Percentiles rank a stretch among this genome's conserved stretches.
These are phyloP conservation scores for maize (Zea mays) DNA, from an alignment of 176 grass and related monocot genomes.

Conservation along the genomic window Zm-B73-REFERENCE-NAM-5.0 NC_050102.1:115293001-115293500, in stretches of 20 bases:
- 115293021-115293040: constrained; percentile 31
- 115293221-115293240: constrained; percentile 18
- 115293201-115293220: neutral
- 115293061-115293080: constrained; percentile 7
- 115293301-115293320: constrained; percentile 11
- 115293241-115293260: constrained; percentile 5
- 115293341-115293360: constrained; percentile 15
- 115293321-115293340: neutral
- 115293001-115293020: constrained; percentile 48
- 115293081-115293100: constrained; percentile 4
- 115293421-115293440: neutral
- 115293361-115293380: neutral
- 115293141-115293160: constrained; percentile 8
- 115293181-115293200: neutral
- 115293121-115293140: neutral
- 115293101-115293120: neutral
- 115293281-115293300: constrained; percentile 5
- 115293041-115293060: constrained; percentile 3
- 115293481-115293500: constrained; percentile 13
- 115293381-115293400: neutral
- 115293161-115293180: constrained; percentile 12
- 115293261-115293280: neutral
- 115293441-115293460: neutral
- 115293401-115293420: neutral
- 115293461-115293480: neutral